phyloP scores from a whole-genome alignment of 345 rosid genomes.

The Orychophragmus violaceus region DNA sequence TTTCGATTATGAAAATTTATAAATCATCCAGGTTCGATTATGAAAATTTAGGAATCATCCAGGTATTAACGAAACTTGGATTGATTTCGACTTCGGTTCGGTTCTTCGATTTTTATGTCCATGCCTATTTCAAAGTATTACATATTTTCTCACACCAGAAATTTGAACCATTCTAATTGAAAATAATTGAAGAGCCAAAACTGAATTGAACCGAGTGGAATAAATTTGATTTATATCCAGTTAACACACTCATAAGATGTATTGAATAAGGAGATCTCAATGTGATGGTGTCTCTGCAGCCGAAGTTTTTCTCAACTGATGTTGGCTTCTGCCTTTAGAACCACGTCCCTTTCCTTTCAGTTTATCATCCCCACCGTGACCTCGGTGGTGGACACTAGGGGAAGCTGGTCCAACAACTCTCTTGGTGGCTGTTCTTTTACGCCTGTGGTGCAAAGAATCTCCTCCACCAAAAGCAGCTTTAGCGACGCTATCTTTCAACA shows the following conservation, averaged over 20 bases:
- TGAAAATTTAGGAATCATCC: no score
- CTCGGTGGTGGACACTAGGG: conserved; percentile 26
- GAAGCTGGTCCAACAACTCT: conserved; percentile 24
- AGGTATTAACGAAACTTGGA: no score
- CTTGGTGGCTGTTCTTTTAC: conserved; percentile 23
- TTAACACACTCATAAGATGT: no score
- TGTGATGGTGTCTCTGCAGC: conserved; percentile 2
- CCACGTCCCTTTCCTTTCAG: conserved; percentile 13
- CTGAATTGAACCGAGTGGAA: no score
- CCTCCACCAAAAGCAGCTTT: conserved; percentile 64
- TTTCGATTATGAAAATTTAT: no score
- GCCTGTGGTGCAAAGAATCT: conserved; percentile 17
- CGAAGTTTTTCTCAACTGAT: conserved; percentile 26
- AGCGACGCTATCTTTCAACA: conserved; percentile 64
- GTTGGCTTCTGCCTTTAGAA: conserved; percentile 36
- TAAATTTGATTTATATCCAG: no score
- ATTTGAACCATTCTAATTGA: neutral
- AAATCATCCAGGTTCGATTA: no score
- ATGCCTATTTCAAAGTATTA: neutral
- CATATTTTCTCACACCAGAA: neutral
- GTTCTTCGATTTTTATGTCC: no score
- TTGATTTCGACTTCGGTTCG: no score
- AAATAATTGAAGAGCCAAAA: no score
- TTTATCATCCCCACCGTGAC: conserved; percentile 7
- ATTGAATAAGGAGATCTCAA: neutral